Conservation (phyloP, 257 asterid species). For the Fraxinus anomala region DNA sequence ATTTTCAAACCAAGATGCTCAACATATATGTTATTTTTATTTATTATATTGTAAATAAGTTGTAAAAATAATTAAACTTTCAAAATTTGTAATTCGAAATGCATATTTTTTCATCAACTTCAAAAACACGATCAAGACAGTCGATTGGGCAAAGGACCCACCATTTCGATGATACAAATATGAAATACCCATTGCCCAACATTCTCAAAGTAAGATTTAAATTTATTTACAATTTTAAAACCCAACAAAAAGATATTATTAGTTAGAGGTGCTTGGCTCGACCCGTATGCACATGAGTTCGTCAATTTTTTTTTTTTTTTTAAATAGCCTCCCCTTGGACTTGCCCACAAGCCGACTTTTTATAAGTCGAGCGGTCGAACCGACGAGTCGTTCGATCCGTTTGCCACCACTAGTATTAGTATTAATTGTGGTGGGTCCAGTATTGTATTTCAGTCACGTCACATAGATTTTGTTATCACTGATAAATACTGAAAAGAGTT, state of each 20-base stretch:
- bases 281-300: too few relatives aligned
- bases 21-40: too few relatives aligned
- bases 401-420: too few relatives aligned
- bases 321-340: too few relatives aligned
- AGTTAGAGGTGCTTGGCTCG: too few relatives aligned
- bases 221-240: not conserved
- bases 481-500: conserved; percentile 29
- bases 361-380: too few relatives aligned
- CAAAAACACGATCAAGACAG: not conserved
- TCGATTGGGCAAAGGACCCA: not conserved
- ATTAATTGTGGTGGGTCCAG: not conserved
- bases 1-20: too few relatives aligned
- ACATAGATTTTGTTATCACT: conserved; percentile 13
- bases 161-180: not conserved
- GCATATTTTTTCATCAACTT: not conserved
- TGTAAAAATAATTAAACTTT: not conserved
- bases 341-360: too few relatives aligned
- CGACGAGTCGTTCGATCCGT: too few relatives aligned
- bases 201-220: not conserved
- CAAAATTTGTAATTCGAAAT: not conserved
- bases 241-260: not conserved
- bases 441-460: conserved; percentile 24
- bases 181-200: not conserved
- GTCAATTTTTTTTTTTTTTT: too few relatives aligned
- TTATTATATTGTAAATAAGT: too few relatives aligned